Conservation (phyloP, 2,329 filamentous ascomycete species). For the Apiospora marii region DNA sequence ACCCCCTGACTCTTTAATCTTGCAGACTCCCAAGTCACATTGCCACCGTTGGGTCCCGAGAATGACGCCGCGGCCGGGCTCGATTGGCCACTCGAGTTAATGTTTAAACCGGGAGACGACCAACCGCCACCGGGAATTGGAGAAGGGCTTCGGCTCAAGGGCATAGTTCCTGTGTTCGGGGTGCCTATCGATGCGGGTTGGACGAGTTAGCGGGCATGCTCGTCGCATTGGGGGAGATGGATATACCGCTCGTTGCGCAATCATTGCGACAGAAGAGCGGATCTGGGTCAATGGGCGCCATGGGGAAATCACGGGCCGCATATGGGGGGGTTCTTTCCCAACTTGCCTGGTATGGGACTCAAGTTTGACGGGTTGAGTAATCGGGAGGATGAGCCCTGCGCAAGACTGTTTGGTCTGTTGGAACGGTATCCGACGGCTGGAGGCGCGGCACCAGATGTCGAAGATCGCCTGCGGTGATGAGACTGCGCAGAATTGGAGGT, state of each 20-base stretch:
- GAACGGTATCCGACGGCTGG: conserved; percentile 44
- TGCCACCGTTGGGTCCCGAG: conserved; percentile 59
- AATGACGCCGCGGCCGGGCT: conserved; percentile 65
- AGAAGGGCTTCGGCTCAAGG: conserved; percentile 86
- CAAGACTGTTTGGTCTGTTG: conserved; percentile 21
- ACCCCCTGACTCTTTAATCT: conserved; percentile 79
- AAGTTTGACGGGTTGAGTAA: conserved; percentile 45
- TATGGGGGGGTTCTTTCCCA: neutral
- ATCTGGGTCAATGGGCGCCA: neutral
- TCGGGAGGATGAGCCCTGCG: conserved; percentile 13
- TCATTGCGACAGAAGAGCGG: neutral
- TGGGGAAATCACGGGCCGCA: neutral
- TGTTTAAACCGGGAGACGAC: conserved; percentile 82
- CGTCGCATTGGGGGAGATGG: neutral
- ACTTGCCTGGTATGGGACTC: conserved; percentile 65
- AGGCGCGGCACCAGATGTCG: conserved; percentile 43
- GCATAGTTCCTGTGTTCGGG: conserved; percentile 69
- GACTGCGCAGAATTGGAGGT: conserved; percentile 56
- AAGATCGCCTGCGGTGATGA: conserved; percentile 60
- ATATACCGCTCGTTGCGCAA: neutral
- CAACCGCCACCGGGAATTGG: conserved; percentile 86
- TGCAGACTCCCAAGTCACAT: conserved; percentile 82
- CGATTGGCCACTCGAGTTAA: conserved; percentile 71
- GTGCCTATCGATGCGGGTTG: conserved; percentile 51
- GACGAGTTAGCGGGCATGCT: neutral